Percentiles rank a stretch among this genome's conserved stretches.
These are phyloP conservation scores for Blastobotrys americana DNA, from an alignment of 805 yeast species.

Conservation along the genomic window DNA sequence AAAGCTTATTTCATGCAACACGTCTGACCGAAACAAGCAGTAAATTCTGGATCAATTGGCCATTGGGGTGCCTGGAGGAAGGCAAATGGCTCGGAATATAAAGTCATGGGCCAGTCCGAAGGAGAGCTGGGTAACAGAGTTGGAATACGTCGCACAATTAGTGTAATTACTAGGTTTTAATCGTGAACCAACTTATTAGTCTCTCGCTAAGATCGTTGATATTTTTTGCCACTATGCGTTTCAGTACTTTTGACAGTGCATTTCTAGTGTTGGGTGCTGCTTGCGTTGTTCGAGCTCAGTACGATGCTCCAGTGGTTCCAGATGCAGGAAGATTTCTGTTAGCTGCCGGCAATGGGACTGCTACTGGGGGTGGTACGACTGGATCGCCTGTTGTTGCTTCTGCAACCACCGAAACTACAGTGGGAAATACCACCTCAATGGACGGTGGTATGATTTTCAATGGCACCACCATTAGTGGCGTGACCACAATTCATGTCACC, in stretches of 20 bases:
- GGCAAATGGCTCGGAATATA: too few species aligned
- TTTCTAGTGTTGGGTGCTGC: neutral
- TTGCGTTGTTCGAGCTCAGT: neutral
- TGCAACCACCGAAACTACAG: neutral
- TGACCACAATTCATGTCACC: slow-evolving; percentile 1
- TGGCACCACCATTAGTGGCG: neutral
- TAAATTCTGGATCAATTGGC: too few species aligned
- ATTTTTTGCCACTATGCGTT: neutral
- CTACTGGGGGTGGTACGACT: neutral
- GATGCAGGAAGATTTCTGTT: neutral
- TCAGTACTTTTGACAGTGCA: neutral
- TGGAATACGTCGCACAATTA: too few species aligned
- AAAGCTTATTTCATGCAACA: too few species aligned
- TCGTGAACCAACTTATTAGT: neutral
- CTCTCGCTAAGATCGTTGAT: neutral
- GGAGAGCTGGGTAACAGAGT: too few species aligned
- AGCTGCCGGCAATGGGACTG: neutral
- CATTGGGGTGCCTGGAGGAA: too few species aligned
- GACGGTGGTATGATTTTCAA: neutral
- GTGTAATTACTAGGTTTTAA: too few species aligned
- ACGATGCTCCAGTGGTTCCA: neutral
- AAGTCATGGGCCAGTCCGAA: too few species aligned
- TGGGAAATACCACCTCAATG: neutral
- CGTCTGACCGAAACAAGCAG: too few species aligned
- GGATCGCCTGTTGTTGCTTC: neutral